Evolutionary conservation across 2,329 filamentous ascomycete species (phyloP), one percentile per base, ranked within the genome.

Genomic region (Sporothrix pallida): DNA sequence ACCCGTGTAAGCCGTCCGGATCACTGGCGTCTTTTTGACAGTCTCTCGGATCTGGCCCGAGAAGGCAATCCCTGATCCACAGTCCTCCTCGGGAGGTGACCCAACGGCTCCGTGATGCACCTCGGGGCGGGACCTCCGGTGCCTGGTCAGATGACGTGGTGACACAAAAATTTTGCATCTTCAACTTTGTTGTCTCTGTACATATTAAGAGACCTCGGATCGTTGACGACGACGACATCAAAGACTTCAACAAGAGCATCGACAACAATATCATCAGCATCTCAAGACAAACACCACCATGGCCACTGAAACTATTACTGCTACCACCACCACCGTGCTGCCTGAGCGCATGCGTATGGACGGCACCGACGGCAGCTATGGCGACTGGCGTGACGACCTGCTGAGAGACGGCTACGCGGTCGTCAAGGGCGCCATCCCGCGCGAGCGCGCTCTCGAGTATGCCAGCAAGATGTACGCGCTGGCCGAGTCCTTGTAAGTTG

Each of bases 361-460:
- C 58, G 58, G 58, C 58, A 62, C 58, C 31, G 58, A 62, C 15
- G 58, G 26, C 13, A 7, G 26, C 58, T 62, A 62, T 13, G 62
- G 62, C 58, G 78, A 79, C 73, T 78, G 74, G 68, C 74, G 77
- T 23, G 78, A 79, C 44, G 78, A 79, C 75, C 75, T 79, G 3
- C 52, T 76, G 26, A 76, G 76, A 20, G 76, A 79, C 71, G 78
- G 78, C n/a, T 79, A 76, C 65, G 78, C 73, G 17, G 77, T 80
- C 15, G 76, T 80, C 73, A 78, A 79, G 71, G 77, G 78, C 12
- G 78, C 74, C n/a, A 67, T 75, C 17, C 74, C 75, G 17, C 26
- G 58, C 37, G 48, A 70, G 26, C 50, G 73, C 23, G 75, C 75
- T 1, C 26, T 73, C 3, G 56, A 71, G 26, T 76, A 76, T 44